Evolutionary conservation across 148 eudicot genomes (phyloP), one percentile per base, ranked within the genome.

Genomic region (Silene uniflora): DNA sequence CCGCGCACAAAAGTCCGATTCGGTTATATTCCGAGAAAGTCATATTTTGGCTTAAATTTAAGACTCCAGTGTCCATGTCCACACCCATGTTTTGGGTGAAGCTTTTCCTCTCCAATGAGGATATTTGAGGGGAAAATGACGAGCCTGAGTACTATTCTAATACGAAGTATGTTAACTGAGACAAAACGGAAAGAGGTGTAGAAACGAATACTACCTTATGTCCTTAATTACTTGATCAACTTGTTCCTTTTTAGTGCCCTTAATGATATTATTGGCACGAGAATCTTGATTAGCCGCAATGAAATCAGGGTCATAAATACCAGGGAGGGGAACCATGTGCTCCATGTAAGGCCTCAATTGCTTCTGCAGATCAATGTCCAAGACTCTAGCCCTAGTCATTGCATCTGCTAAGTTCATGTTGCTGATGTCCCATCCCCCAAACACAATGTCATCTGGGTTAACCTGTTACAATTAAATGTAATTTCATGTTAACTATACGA

Each of bases 291-390:
- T 95, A 10, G 99, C 97, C 54, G 99, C 98, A 46, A 95, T 95
- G 86, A 95, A 92, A 84, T 95, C 99, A 16, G 99, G 89, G 80
- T 92, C 88, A 46, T 81, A 95, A 68, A 95, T 89, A 54, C 99
- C 99, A 61, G 99, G 97, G 67, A 95, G 97, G 22, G 99, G 99
- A 80, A 90, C 88, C 94, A 92, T 87, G 70, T 86, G 73, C 79
- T 92, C 99, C 99, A 95, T 95, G 90, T 92, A 90, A 72, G 99
- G 97, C 88, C 96, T 88, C 29, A 95, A 81, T 72, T 92, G 98
- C 86, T 95, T 95, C 81, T 95, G 98, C 35, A 95, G 87, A 84
- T 95, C 98, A 84, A 95, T 92, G 80, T 95, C 98, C 35, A 95
- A 75, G 19, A 95, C 98, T 79, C 77, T 90, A 63, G 97, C 98